These are phyloP conservation scores for Trichoderma arundinaceum DNA, from an alignment of 2,329 filamentous ascomycete genomes.

Conservation along the genomic window DNA sequence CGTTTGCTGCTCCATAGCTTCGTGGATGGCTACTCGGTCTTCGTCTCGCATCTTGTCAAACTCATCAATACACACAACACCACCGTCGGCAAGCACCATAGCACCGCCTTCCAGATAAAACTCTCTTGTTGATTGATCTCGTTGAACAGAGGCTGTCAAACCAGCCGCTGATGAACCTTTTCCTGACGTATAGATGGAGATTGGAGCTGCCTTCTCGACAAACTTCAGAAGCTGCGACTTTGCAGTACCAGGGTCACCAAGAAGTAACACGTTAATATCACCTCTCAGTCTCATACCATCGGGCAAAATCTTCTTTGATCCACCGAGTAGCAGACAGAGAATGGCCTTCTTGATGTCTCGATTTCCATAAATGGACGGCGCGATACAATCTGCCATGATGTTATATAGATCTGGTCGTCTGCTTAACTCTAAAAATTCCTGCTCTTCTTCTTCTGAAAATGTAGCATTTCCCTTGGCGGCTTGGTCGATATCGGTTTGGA, in stretches of 20 bases:
- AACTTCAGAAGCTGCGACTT: slow-evolving; percentile 98
- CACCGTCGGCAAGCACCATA: slow-evolving; percentile 96
- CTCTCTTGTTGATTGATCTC: slow-evolving; percentile 88
- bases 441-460: slow-evolving; percentile 95
- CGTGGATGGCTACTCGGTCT: slow-evolving; percentile 96
- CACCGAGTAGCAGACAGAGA: slow-evolving; percentile 88
- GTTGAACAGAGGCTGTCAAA: slow-evolving; percentile 95
- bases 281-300: slow-evolving; percentile 98
- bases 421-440: slow-evolving; percentile 92
- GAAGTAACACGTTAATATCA: slow-evolving; percentile 95
- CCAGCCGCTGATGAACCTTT: slow-evolving; percentile 97
- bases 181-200: slow-evolving; percentile 97
- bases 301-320: slow-evolving; percentile 95
- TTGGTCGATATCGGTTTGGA: slow-evolving; percentile 88
- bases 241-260: slow-evolving; percentile 96
- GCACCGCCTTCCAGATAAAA: slow-evolving; percentile 98
- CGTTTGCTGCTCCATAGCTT: slow-evolving; percentile 99
- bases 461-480: slow-evolving; percentile 82
- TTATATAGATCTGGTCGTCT: slow-evolving; percentile 90
- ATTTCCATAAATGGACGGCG: slow-evolving; percentile 97
- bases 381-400: slow-evolving; percentile 88
- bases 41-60: slow-evolving; percentile 99
- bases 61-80: slow-evolving; percentile 98
- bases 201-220: slow-evolving; percentile 93
- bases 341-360: slow-evolving; percentile 97